Base-by-base conservation (phyloP, 208 protist species). In the Leishmania braziliensis region DNA sequence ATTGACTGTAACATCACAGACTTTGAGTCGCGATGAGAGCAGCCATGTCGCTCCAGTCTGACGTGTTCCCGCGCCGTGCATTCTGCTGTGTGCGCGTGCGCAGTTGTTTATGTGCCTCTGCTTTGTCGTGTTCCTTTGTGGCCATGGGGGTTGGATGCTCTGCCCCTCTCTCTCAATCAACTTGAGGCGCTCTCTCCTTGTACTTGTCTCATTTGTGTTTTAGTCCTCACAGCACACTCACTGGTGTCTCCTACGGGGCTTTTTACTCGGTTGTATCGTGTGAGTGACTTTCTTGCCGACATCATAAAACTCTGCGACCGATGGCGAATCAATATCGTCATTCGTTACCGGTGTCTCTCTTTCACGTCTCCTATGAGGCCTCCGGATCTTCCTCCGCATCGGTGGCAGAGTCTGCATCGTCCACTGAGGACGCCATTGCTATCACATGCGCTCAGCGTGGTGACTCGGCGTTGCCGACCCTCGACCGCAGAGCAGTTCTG, bases 21-120 rank as follows among this genome's bases (percentile, higher is more conserved):
- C 72, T 77, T 63, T 63, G 26, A 77, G 72, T 77, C 48, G 50
- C n/a, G 33, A 77, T 77, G 72, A 77, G 33, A 62, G 72, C 72
- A 62, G 62, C 48, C 18, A 77, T 62, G 72, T 63, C 72, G 72
- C 72, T 16, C 48, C 50, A 77, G 51, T 77, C 50, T 62, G 72
- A 77, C 50, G 48, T 77, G 72, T 51, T 18, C 68, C 23, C 39
- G 68, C 68, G 68, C 68, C 43, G 68, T 29, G 43, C 26, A 51
- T 9, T 18, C 43, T 23, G 33, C 36, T 72, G 68, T 72, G 20
- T 29, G 43, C 26, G 68, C 12, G 68, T 43, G 62, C 33, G 29
- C 14, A 33, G 18, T 14, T 43, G n/a, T 9, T 18, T 16, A 26
- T 68, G 14, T 68, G 62, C 62, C 14, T 39, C 8, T 43, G 12